Base-by-base conservation (phyloP, 106 monocot species). In the Xerophyta viscosa region DNA sequence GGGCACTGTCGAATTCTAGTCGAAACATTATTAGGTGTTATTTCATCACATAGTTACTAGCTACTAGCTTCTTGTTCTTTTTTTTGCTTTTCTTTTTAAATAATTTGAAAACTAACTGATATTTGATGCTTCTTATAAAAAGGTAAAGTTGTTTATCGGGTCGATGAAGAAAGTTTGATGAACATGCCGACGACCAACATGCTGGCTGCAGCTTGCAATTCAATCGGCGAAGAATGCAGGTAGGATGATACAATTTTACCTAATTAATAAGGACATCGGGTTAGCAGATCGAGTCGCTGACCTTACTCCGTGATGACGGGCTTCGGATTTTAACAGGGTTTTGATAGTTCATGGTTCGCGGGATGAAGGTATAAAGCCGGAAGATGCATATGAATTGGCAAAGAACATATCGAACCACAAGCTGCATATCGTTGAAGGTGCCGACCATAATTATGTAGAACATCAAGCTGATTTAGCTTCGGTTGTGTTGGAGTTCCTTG, bases 151-250 rank as follows among this genome's bases (percentile, higher is more conserved):
- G 65, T 68, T 22, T 85, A 71, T 65, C 71, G 72, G 39, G 91
- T 85, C 21, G 81, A 78, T 37, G 56, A 73, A 60, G 82, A 78
- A 67, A 86, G 82, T 61, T 71, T 92, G 36, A 78, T 82, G 76
- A 82, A 92, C 46, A 66, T 76, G 20, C 52, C 86, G 46, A 67
- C 43, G 58, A 86, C 79, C 0, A 75, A 92, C 66, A 86, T 79
- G 76, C 73, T 31, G n/a, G n/a, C n/a, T 73, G 48, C 64, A 47
- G 73, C 76, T 26, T 69, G 76, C 66, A 56, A 44, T 67, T 70
- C 72, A 20, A 86, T 92, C 47, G 68, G 70, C 26, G 71, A 70
- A 15, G 31, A 64, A n/a, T 74, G 74, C 84, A 84, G 78, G 84
- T 78, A 51, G 15, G 45, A 4, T 6, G 19, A 48, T 20, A 48